phyloP scores from a whole-genome alignment of 2,329 filamentous ascomycete genomes.

The Trichoderma semiorbis region DNA sequence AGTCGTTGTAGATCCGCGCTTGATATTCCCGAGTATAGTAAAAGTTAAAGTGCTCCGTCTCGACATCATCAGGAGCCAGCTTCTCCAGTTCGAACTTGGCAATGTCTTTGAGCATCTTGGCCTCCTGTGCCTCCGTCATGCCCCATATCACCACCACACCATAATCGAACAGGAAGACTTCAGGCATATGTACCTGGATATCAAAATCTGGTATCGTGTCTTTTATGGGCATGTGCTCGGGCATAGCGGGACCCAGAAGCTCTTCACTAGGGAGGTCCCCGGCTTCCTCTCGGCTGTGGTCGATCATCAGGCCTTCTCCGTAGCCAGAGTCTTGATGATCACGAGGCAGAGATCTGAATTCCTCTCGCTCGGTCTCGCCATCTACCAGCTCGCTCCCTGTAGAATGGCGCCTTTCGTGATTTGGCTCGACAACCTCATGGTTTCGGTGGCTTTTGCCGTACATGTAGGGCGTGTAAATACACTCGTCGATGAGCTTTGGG shows the following conservation, averaged over 20 bases:
- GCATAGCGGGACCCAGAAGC: constrained; percentile 33
- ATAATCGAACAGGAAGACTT: constrained; percentile 95
- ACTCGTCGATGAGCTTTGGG: constrained; percentile 94
- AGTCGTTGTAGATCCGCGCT: constrained; percentile 98
- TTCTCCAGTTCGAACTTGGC: constrained; percentile 93
- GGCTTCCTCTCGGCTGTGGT: constrained; percentile 26
- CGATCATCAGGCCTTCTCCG: constrained; percentile 28
- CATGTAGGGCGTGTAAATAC: constrained; percentile 91
- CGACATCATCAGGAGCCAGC: constrained; percentile 80
- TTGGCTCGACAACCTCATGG: constrained; percentile 34
- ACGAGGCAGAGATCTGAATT: constrained; percentile 59
- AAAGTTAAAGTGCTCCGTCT: constrained; percentile 98
- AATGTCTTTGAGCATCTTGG: constrained; percentile 87
- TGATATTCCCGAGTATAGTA: constrained; percentile 99
- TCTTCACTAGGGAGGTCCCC: constrained; percentile 31
- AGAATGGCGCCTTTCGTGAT: constrained; percentile 67
- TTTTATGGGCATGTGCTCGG: constrained; percentile 38
- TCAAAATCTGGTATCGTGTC: constrained; percentile 69
- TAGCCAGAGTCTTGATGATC: constrained; percentile 33
- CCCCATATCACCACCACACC: constrained; percentile 98
- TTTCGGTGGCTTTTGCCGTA: constrained; percentile 52
- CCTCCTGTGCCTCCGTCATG: constrained; percentile 87
- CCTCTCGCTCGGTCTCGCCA: constrained; percentile 40
- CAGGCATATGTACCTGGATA: constrained; percentile 83
- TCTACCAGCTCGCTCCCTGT: constrained; percentile 62